A percentile compares a stretch with the other conserved stretches of the same genome.
These are phyloP conservation scores for Globisporangium spiculum DNA, from an alignment of 352 stramenopile genomes.

Conservation along the genomic window DNA sequence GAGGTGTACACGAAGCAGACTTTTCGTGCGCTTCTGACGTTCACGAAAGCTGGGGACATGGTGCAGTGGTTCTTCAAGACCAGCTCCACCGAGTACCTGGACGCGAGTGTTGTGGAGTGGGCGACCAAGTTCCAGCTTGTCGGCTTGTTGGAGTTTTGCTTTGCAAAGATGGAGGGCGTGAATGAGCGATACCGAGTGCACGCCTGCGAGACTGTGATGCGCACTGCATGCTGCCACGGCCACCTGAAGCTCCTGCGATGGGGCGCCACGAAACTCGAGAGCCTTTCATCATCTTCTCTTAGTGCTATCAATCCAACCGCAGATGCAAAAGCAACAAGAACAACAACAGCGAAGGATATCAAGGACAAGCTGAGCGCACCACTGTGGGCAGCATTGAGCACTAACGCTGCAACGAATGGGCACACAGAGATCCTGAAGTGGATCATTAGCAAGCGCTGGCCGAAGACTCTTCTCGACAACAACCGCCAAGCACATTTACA, in stretches of 20 bases:
- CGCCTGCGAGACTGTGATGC: constrained; percentile 28
- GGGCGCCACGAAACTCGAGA: constrained; percentile 15
- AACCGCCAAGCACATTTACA: constrained; percentile 19
- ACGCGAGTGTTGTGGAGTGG: constrained; percentile 30
- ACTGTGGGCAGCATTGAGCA: not conserved
- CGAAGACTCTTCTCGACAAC: constrained; percentile 12
- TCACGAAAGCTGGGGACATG: constrained; percentile 29
- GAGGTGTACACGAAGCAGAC: constrained; percentile 35
- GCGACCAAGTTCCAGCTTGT: constrained; percentile 32
- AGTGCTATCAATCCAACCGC: not conserved
- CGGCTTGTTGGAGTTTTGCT: constrained; percentile 27
- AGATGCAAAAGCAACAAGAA: not conserved
- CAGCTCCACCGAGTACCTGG: constrained; percentile 18
- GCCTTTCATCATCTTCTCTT: not conserved
- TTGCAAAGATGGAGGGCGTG: constrained; percentile 21
- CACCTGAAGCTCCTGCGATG: constrained; percentile 36
- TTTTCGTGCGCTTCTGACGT: constrained; percentile 27
- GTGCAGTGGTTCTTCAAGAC: constrained; percentile 36
- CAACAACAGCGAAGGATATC: not conserved
- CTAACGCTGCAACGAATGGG: constrained; percentile 20
- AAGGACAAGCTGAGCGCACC: not conserved
- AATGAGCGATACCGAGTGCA: constrained; percentile 26
- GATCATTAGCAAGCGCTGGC: constrained; percentile 36
- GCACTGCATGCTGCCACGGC: constrained; percentile 28
- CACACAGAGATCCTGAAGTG: constrained; percentile 37